phyloP scores from a whole-genome alignment of 495 filamentous ascomycete genomes.

The Lepraria neglecta region DNA sequence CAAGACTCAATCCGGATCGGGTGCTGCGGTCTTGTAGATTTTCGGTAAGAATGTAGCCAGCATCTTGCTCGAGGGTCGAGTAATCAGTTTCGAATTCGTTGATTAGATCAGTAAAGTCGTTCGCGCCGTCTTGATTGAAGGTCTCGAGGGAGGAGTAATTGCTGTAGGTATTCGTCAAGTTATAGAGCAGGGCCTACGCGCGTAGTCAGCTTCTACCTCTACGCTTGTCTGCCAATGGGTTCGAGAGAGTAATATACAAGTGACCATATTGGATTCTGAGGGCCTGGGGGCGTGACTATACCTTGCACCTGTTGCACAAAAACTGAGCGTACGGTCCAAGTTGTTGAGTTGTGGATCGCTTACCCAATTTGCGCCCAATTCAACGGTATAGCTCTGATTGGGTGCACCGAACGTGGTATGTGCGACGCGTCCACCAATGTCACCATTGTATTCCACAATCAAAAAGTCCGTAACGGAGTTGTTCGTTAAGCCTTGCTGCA shows the following conservation, averaged over 20 bases:
- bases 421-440: conserved; percentile 56
- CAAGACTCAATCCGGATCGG: conserved; percentile 53
- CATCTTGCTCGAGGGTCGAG: conserved; percentile 45
- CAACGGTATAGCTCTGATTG: conserved; percentile 44
- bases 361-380: conserved; percentile 66
- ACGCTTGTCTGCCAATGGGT: neutral
- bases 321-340: neutral
- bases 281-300: conserved; percentile 48
- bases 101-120: conserved; percentile 46
- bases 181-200: conserved; percentile 52
- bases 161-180: conserved; percentile 52
- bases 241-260: conserved; percentile 36
- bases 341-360: neutral
- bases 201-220: neutral
- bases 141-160: conserved; percentile 57
- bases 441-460: conserved; percentile 60
- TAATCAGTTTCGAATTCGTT: conserved; percentile 49
- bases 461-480: conserved; percentile 61
- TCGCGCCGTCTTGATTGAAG: conserved; percentile 50
- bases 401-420: conserved; percentile 52
- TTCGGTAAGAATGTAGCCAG: conserved; percentile 51
- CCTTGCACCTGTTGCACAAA: conserved; percentile 51
- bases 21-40: conserved; percentile 60
- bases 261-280: conserved; percentile 65
- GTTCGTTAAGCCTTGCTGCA: conserved; percentile 57